A percentile compares a stretch with the other conserved stretches of the same genome.
Evolutionary conservation across 2,329 filamentous ascomycete genomes (phyloP).

Genomic region (Truncatella angustata): DNA sequence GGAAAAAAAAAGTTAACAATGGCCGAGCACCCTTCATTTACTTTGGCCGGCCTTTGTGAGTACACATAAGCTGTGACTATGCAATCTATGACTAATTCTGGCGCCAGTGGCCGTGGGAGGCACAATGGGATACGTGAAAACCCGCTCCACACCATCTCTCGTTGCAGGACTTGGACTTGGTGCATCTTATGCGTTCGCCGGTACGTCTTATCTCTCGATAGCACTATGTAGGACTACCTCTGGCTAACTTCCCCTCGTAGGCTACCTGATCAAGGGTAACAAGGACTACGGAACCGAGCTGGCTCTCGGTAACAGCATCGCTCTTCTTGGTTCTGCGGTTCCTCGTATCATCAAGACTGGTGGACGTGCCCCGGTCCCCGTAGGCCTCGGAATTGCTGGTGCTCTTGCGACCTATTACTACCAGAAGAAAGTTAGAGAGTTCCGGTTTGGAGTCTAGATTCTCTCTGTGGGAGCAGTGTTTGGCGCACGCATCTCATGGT

Average conservation of each 20-base stretch:
- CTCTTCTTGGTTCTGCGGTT: conserved; percentile 35
- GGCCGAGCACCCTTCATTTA: conserved; percentile 41
- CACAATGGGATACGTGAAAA: conserved; percentile 29
- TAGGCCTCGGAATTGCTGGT: conserved; percentile 32
- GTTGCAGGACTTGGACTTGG: conserved; percentile 31
- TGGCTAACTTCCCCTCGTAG: conserved; percentile 17
- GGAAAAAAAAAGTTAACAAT: conserved; percentile 18
- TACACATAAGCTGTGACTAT: background rate
- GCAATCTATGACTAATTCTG: background rate
- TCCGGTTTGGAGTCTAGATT: conserved; percentile 34
- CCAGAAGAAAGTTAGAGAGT: conserved; percentile 39
- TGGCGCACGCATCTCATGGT: no score
- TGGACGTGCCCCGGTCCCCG: conserved; percentile 33
- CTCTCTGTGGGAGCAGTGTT: background rate
- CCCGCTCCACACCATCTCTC: conserved; percentile 30
- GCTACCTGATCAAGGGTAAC: conserved; percentile 40
- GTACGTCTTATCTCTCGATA: conserved; percentile 15
- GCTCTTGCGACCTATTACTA: conserved; percentile 38
- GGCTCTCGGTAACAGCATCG: conserved; percentile 37
- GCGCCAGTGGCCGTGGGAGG: conserved; percentile 30
- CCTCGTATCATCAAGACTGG: conserved; percentile 37
- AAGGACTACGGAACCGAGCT: conserved; percentile 41
- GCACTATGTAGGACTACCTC: background rate
- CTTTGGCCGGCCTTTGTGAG: conserved; percentile 37
- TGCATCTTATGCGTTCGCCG: conserved; percentile 28